Evolutionary conservation across 768 basidiomycete species (phyloP), one percentile per base, ranked within the genome.

Genomic region (Termitomyces sp.): DNA sequence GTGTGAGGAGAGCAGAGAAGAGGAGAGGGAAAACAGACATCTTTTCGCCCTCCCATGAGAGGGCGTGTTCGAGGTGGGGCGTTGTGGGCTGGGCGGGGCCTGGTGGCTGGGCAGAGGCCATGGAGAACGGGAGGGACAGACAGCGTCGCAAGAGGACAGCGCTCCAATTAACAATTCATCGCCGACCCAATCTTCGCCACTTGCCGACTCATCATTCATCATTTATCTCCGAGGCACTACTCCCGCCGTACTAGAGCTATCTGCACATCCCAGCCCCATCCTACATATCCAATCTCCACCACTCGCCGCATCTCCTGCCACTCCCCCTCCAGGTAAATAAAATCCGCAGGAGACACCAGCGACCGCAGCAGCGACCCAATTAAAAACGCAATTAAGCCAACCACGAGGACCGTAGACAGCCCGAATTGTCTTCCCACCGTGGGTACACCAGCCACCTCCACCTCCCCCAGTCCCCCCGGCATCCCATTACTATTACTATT

Each of bases 321-420:
- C 25, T 85, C 83, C 59, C 75, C 76, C 61, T 81, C 86, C 40
- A 91, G 83, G 67, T 93, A 87, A 41, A 94, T 85, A 73, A 94
- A 95, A 70, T 97, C 96, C 15, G 88, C 91, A 41, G 96, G 91
- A 6, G 88, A 89, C 36, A 98, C 75, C 57, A 98, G 77, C 16
- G 91, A 93, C 52, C 96, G 83, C 57, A 97, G 73, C 52, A 98
- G 74, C 25, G 93, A 95, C 53, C 96, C 96, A 63, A 98, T 81
- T 63, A 98, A 74, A 70, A 98, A 94, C 25, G 89, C 88, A 62
- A 97, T 89, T 58, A 98, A 69, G 36, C 85, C 93, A 36, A 89
- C 82, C 56, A 93, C 74, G 61, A 97, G 64, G 55, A 96, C 70
- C 39, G 84, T 86, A 42, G 79, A 77, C 62, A 78, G 57, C 46